Percentiles rank a stretch among this genome's conserved stretches.
phyloP scores from a whole-genome alignment of 2,329 filamentous ascomycete genomes.

The Fusarium sp. region DNA sequence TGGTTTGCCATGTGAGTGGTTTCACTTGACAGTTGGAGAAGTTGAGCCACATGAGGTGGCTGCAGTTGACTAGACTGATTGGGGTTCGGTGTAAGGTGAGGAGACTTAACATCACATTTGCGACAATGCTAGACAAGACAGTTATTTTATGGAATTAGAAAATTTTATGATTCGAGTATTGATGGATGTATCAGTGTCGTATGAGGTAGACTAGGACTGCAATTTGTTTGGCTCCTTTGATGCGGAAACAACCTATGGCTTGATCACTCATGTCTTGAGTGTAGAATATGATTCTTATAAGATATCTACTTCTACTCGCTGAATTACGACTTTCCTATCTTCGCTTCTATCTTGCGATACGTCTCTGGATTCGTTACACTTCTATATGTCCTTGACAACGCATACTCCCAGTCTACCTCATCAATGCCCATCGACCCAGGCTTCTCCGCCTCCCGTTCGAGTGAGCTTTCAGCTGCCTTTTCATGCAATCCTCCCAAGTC shows the following conservation, averaged over 20 bases:
- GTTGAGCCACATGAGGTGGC: conserved; percentile 30
- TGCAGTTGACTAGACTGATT: neutral
- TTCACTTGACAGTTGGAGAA: conserved; percentile 24
- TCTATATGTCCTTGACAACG: conserved; percentile 61
- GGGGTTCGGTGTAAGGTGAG: conserved; percentile 4
- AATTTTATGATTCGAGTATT: neutral
- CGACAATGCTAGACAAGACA: neutral
- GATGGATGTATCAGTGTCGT: no score
- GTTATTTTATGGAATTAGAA: no score
- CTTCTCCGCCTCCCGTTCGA: conserved; percentile 51
- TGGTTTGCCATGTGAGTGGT: conserved; percentile 4
- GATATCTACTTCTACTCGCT: neutral
- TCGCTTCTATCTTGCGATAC: conserved; percentile 54
- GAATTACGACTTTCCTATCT: conserved; percentile 27
- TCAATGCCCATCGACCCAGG: conserved; percentile 46
- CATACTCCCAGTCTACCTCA: conserved; percentile 65
- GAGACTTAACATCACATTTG: neutral
- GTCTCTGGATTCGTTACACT: conserved; percentile 63
- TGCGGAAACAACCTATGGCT: neutral
- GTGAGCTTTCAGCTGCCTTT: conserved; percentile 65
- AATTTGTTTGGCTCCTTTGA: neutral
- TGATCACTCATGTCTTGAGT: no score
- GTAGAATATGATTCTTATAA: neutral
- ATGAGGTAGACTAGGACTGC: no score
- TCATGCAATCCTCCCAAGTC: conserved; percentile 64